Percentiles rank a stretch among this genome's conserved stretches.
phyloP scores from a whole-genome alignment of 2,329 filamentous ascomycete genomes.

The Huntiella decipiens region DNA sequence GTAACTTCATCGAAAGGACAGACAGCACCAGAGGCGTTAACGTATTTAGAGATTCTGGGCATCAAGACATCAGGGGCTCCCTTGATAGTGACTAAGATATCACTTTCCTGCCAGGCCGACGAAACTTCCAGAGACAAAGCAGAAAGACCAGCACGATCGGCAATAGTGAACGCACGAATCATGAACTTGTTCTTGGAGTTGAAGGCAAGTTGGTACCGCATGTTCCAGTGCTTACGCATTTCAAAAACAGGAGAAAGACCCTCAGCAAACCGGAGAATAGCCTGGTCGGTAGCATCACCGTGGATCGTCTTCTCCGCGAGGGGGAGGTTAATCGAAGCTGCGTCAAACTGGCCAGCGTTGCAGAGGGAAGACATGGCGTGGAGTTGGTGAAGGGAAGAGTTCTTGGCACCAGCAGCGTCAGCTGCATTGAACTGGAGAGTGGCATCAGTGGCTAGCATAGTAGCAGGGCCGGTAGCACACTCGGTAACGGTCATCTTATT shows the following conservation, averaged over 20 bases:
- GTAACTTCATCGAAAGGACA: constrained; percentile 54
- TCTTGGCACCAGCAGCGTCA: constrained; percentile 27
- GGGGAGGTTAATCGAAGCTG: constrained; percentile 62
- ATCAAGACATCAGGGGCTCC: constrained; percentile 94
- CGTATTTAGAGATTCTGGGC: constrained; percentile 63
- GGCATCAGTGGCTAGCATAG: constrained; percentile 66
- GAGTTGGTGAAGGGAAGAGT: constrained; percentile 63
- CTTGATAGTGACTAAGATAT: constrained; percentile 54
- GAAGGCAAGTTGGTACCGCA: constrained; percentile 66
- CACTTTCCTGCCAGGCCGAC: constrained; percentile 98
- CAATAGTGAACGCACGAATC: constrained; percentile 56
- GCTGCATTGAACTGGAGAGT: constrained; percentile 22
- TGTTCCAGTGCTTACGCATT: constrained; percentile 27
- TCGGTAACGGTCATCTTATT: constrained; percentile 99
- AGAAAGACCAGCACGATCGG: constrained; percentile 60
- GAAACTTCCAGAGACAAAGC: constrained; percentile 87
- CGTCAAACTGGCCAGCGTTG: constrained; percentile 50
- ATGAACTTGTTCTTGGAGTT: constrained; percentile 12
- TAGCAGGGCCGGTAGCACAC: constrained; percentile 67
- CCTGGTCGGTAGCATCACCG: constrained; percentile 89
- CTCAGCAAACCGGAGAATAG: constrained; percentile 73
- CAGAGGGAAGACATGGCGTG: constrained; percentile 55
- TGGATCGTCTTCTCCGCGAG: constrained; percentile 56
- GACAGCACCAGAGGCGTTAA: constrained; percentile 61
- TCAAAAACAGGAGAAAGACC: constrained; percentile 75